phyloP scores from a whole-genome alignment of 306 rosid species.

The Albizia julibrissin region DNA sequence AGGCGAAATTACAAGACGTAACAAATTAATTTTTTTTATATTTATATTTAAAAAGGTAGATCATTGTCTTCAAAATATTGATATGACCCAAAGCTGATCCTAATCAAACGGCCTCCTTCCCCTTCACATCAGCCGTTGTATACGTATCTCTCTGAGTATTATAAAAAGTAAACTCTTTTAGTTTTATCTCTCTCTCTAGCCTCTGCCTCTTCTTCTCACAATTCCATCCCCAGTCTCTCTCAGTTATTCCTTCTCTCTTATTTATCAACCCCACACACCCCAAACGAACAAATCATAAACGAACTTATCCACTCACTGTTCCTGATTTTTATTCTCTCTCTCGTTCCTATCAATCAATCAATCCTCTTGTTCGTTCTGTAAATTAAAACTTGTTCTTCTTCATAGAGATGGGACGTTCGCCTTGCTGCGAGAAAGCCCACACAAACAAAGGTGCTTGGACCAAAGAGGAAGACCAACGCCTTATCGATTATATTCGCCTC shows the following conservation, averaged over 20 bases:
- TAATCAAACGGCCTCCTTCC: not conserved
- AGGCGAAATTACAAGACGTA: too few relatives aligned
- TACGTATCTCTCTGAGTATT: not conserved
- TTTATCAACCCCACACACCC: not conserved
- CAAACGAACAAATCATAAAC: not conserved
- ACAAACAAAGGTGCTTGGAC: constrained; percentile 85
- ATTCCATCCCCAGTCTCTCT: not conserved
- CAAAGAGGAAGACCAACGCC: constrained; percentile 77
- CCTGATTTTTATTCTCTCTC: not conserved
- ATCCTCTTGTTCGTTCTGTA: not conserved
- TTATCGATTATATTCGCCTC: constrained; percentile 61
- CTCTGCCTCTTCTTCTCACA: not conserved
- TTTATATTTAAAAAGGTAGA: not conserved
- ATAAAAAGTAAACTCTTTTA: not conserved
- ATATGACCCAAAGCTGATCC: not conserved
- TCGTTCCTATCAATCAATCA: not conserved
- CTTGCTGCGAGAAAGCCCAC: constrained; percentile 77
- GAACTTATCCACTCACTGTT: constrained; percentile 23
- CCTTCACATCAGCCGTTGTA: not conserved
- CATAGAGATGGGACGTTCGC: constrained; percentile 62
- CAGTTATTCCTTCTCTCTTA: constrained; percentile 14
- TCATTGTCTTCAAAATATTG: not conserved
- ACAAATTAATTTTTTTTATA: too few relatives aligned
- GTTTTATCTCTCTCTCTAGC: not conserved
- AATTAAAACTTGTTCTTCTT: too few relatives aligned